Evolutionary conservation across 768 basidiomycete species (phyloP).

Genomic region (Suillus plorans): DNA sequence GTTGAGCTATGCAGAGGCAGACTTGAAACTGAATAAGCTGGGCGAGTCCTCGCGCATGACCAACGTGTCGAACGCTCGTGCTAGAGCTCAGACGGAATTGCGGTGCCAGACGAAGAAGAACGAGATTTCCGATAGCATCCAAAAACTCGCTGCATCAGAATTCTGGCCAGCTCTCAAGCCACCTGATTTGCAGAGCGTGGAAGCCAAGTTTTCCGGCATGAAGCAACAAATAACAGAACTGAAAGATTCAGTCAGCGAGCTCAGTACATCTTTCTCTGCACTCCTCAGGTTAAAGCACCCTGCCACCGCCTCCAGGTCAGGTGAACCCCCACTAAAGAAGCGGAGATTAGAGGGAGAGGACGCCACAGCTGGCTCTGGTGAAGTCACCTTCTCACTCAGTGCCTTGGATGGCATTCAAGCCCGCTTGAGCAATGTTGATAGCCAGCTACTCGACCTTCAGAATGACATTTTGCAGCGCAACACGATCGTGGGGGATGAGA

Average conservation of each 20-base stretch:
- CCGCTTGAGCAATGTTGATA: slow-evolving; percentile 26
- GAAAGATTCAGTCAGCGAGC: slow-evolving; percentile 21
- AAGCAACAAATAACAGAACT: slow-evolving; percentile 34
- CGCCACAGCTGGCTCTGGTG: neutral
- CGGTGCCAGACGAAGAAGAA: slow-evolving; percentile 30
- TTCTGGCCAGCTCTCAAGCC: slow-evolving; percentile 41
- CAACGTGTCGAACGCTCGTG: slow-evolving; percentile 21
- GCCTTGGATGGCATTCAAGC: slow-evolving; percentile 30
- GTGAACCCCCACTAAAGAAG: slow-evolving; percentile 15
- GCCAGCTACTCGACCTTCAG: slow-evolving; percentile 32
- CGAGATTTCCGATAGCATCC: slow-evolving; percentile 30
- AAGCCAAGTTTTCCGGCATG: slow-evolving; percentile 20
- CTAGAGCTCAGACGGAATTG: slow-evolving; percentile 27
- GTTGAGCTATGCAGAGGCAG: slow-evolving; percentile 30
- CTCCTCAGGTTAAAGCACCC: slow-evolving; percentile 19
- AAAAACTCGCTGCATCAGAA: slow-evolving; percentile 31
- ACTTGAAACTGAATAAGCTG: slow-evolving; percentile 29
- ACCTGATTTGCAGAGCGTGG: slow-evolving; percentile 21
- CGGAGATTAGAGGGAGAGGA: slow-evolving; percentile 17
- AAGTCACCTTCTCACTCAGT: slow-evolving; percentile 1
- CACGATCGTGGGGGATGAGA: slow-evolving; percentile 24
- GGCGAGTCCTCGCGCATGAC: slow-evolving; percentile 23
- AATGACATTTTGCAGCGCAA: slow-evolving; percentile 38
- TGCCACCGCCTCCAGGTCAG: neutral
- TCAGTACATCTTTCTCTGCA: slow-evolving; percentile 21